Conservation (phyloP, 1,284 basidiomycete species). For the Omphalotus olearius region DNA sequence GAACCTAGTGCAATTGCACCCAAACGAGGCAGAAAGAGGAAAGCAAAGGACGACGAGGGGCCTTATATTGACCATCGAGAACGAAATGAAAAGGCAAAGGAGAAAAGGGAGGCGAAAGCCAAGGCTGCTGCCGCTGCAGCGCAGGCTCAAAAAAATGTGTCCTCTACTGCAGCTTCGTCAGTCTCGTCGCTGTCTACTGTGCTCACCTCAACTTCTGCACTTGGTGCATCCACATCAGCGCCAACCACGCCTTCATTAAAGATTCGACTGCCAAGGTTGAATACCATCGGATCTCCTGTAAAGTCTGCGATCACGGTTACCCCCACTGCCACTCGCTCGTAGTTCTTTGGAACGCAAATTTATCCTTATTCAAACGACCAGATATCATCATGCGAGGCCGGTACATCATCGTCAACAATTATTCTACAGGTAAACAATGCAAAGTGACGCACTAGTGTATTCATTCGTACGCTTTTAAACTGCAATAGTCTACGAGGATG, state of each 20-base stretch:
- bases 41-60: slow-evolving; percentile 37
- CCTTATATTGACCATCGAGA: slow-evolving; percentile 20
- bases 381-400: no score
- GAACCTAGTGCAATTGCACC: slow-evolving; percentile 20
- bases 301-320: neutral
- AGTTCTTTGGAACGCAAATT: no score
- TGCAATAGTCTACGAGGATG: no score
- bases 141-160: slow-evolving; percentile 18
- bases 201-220: slow-evolving; percentile 24
- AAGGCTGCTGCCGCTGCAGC: slow-evolving; percentile 21
- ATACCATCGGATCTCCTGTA: slow-evolving; percentile 11
- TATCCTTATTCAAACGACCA: no score
- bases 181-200: slow-evolving; percentile 22
- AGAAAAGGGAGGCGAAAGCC: slow-evolving; percentile 24
- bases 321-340: neutral
- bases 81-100: slow-evolving; percentile 22
- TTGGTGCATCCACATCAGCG: slow-evolving; percentile 7
- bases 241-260: slow-evolving; percentile 43
- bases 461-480: no score
- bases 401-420: no score
- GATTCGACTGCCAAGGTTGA: slow-evolving; percentile 52
- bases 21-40: slow-evolving; percentile 42
- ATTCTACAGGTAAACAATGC: no score
- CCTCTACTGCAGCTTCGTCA: slow-evolving; percentile 17
- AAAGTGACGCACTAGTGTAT: no score